These are phyloP conservation scores for Eimeria brunetti DNA, from an alignment of 169 alveolate genomes.

Conservation along the genomic window DNA sequence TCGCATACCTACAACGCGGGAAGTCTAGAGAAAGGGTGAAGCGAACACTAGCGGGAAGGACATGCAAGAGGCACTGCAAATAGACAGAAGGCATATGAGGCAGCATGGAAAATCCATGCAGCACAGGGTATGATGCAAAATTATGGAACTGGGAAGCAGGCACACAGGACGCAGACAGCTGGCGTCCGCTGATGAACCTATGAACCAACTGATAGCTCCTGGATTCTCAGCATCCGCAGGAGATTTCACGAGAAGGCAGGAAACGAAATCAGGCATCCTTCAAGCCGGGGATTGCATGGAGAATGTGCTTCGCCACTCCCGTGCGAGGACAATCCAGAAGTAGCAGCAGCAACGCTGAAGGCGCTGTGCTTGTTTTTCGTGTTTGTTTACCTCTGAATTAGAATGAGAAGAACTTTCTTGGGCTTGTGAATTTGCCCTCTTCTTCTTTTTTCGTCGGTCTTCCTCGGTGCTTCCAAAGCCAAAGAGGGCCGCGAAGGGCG, in stretches of 20 bases:
- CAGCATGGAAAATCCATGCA: neutral
- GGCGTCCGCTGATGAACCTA: neutral
- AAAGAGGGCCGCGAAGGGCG: slow-evolving; percentile 87
- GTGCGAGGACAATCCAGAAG: neutral
- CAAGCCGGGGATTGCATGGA: neutral
- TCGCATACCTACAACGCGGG: neutral
- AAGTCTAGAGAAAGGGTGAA: neutral
- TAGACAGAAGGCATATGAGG: neutral
- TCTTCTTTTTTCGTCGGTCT: slow-evolving; percentile 70
- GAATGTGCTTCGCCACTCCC: neutral
- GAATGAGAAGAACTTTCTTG: slow-evolving; percentile 53
- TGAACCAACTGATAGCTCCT: neutral
- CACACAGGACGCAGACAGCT: neutral
- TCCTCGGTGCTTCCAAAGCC: slow-evolving; percentile 80
- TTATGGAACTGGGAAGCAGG: neutral
- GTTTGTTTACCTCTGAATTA: slow-evolving; percentile 75
- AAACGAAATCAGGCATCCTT: neutral
- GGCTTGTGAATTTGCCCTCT: slow-evolving; percentile 71
- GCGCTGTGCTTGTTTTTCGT: neutral
- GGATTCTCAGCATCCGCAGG: neutral
- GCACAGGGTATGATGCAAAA: neutral
- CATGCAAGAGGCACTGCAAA: neutral
- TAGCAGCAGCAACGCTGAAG: neutral
- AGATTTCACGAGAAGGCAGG: neutral
- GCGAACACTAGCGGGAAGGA: neutral